Conservation (phyloP, 176 grass and related monocot genomes). For the Ananas comosus region DNA sequence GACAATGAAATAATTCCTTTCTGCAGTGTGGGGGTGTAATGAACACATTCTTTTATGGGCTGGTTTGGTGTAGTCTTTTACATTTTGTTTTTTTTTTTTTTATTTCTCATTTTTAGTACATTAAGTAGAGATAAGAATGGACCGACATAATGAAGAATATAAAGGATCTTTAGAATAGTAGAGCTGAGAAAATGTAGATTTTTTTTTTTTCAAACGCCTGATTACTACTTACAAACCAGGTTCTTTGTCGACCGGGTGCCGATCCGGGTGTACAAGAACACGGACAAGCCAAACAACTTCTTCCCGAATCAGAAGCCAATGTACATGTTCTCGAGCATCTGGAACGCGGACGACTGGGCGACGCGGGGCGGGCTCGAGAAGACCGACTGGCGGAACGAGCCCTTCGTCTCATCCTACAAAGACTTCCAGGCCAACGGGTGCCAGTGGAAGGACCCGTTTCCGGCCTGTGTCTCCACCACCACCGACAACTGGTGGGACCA, state of each 20-base stretch:
- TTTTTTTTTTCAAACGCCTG: not conserved
- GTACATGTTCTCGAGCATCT: conserved; percentile 99
- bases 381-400: conserved; percentile 76
- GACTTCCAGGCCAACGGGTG: conserved; percentile 77
- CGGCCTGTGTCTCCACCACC: conserved; percentile 42
- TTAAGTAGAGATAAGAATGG: no score
- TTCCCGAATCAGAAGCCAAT: conserved; percentile 78
- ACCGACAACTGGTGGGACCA: conserved; percentile 79
- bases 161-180: no score
- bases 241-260: conserved; percentile 92
- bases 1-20: no score
- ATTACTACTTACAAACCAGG: conserved; percentile 17
- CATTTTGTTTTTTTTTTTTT: no score
- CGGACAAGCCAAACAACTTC: conserved; percentile 46
- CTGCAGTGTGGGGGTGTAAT: no score
- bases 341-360: conserved; percentile 98
- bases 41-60: no score
- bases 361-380: conserved; percentile 86
- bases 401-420: conserved; percentile 90
- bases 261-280: conserved; percentile 75
- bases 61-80: no score
- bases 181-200: no score
- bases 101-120: no score
- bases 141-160: no score
- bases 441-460: conserved; percentile 36